Conservation (phyloP, 169 alveolate genomes). For the Plasmodium relictum region DNA sequence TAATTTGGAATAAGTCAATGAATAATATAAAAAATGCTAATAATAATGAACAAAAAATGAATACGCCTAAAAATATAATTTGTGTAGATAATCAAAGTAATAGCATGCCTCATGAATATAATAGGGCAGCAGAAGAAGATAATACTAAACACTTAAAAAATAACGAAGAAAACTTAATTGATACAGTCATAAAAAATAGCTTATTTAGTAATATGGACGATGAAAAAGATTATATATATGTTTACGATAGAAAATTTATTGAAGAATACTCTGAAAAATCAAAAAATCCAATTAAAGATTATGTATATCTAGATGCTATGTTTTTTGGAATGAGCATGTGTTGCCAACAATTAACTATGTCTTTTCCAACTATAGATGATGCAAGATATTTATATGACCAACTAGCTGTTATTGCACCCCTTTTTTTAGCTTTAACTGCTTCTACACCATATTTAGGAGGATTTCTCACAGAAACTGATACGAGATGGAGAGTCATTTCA, state of each 20-base stretch:
- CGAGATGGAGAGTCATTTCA: slow-evolving; percentile 94
- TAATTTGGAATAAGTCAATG: slow-evolving; percentile 74
- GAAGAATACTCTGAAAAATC: slow-evolving; percentile 56
- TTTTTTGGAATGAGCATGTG: slow-evolving; percentile 98
- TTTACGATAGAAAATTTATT: slow-evolving; percentile 48
- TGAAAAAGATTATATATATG: slow-evolving; percentile 57
- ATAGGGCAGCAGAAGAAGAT: background rate
- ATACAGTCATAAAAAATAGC: slow-evolving; percentile 48
- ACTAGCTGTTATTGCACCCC: slow-evolving; percentile 93
- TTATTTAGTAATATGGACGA: slow-evolving; percentile 56
- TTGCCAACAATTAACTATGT: slow-evolving; percentile 93
- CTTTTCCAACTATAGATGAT: slow-evolving; percentile 87
- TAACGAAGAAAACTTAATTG: background rate
- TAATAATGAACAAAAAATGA: background rate
- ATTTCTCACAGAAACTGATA: slow-evolving; percentile 91
- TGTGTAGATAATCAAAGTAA: background rate
- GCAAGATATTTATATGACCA: slow-evolving; percentile 95
- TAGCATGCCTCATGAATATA: background rate
- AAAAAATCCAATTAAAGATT: slow-evolving; percentile 88
- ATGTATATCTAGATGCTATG: slow-evolving; percentile 96
- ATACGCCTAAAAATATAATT: background rate
- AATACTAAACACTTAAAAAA: background rate
- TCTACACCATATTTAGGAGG: slow-evolving; percentile 95
- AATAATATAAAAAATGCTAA: background rate
- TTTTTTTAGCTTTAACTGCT: slow-evolving; percentile 94